These are phyloP conservation scores for Lachnellula arida DNA, from an alignment of 2,329 filamentous ascomycete species.

Conservation along the genomic window DNA sequence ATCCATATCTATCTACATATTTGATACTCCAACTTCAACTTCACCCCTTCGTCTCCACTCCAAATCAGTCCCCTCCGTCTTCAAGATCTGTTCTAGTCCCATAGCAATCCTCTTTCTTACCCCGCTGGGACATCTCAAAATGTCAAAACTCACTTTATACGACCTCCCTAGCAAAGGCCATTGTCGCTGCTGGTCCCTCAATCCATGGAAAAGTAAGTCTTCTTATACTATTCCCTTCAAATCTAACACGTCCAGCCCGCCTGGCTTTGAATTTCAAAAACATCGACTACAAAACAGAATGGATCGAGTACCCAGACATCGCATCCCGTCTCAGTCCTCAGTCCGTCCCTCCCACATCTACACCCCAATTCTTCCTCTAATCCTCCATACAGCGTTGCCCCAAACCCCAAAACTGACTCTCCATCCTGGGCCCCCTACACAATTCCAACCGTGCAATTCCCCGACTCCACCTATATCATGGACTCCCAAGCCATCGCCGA, in stretches of 20 bases:
- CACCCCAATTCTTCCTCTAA: background rate
- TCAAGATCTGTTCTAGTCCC: too few relatives aligned
- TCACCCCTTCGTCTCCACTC: too few relatives aligned
- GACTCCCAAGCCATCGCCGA: constrained; percentile 58
- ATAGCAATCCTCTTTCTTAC: too few relatives aligned
- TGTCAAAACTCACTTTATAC: constrained; percentile 46
- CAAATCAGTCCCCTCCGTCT: too few relatives aligned
- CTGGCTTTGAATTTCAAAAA: constrained; percentile 64
- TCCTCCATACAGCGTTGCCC: constrained; percentile 31
- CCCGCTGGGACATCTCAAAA: background rate
- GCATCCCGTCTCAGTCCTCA: constrained; percentile 49
- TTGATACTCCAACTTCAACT: too few relatives aligned
- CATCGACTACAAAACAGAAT: constrained; percentile 63
- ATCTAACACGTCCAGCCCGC: constrained; percentile 44
- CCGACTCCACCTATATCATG: constrained; percentile 56
- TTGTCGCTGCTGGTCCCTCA: constrained; percentile 55
- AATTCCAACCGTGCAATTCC: constrained; percentile 51
- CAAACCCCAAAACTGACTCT: constrained; percentile 38
- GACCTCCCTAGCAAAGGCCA: constrained; percentile 55
- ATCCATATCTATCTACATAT: too few relatives aligned
- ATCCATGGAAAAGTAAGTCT: constrained; percentile 64
- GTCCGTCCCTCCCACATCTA: constrained; percentile 35
- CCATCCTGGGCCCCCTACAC: constrained; percentile 38
- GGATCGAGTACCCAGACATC: constrained; percentile 66
- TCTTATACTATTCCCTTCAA: background rate